Base-by-base conservation (phyloP, 345 rosid genomes). In the Excoecaria agallocha region DNA sequence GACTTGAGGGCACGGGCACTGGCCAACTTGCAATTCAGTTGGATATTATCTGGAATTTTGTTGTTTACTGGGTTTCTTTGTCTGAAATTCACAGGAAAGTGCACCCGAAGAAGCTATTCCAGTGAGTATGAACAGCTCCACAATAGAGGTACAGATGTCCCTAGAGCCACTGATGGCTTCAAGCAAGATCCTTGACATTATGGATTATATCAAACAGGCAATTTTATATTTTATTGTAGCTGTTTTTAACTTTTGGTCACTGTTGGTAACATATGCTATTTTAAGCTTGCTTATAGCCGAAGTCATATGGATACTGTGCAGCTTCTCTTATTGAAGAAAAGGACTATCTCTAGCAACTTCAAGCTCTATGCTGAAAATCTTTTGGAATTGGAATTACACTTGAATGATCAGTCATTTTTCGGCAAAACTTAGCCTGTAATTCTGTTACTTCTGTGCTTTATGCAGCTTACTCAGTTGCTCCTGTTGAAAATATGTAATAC, bases 21-120 rank as follows among this genome's bases (percentile, higher is more conserved):
- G 45, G 93, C 94, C 13, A 92, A 94, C 80, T 70, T 94, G 83
- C 98, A 94, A 82, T 94, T 92, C 84, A 94, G 97, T 82, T 94
- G 97, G 98, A 89, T 89, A 61, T 83, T 92, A 68, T 78, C 85
- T 1, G 90, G 85, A 43, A 85, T 92, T 64, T 66, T 87, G 88
- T 76, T 88, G 10, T 79, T 84, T 68, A 87, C 90, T 6, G 92
- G 90, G 73, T 81, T 84, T 62, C 65, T 84, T 68, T 84, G 91
- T 72, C 77, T 89, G 75, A 86, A 85, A 65, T 85, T 83, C 68
- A 84, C 94, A 0, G 60, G 84, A 49, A 87, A 84, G 45, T 69
- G 62, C 62, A n/a, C 61, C 12, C 41, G 62, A 0, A 69, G 74
- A 39, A n/a, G 35, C 59, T 82, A 76, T 48, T 71, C 85, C 22